Percentiles rank a stretch among this genome's conserved stretches.
phyloP scores from a whole-genome alignment of 139 green algal species.

The Microglena sp. region DNA sequence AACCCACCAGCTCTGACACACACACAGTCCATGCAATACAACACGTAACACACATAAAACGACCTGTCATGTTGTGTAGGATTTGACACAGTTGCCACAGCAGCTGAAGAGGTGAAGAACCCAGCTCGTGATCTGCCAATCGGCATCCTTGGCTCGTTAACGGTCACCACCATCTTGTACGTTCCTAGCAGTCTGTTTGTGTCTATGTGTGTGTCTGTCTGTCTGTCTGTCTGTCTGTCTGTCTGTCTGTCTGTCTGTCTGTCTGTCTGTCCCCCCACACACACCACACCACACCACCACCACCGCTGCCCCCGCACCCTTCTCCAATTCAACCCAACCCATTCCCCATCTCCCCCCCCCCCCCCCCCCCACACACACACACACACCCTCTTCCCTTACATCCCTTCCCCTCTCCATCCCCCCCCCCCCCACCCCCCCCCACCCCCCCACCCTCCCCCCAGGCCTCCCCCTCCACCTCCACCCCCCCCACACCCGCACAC shows the following conservation, averaged over 20 bases:
- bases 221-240: constrained; percentile 2
- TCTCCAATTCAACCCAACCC: too few relatives aligned
- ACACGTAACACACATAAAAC: background rate
- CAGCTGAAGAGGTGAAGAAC: constrained; percentile 46
- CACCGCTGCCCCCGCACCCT: too few relatives aligned
- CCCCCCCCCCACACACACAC: too few relatives aligned
- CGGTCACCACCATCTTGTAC: constrained; percentile 55
- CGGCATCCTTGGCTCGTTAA: constrained; percentile 56
- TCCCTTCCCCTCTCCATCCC: too few relatives aligned
- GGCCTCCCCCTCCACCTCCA: too few relatives aligned
- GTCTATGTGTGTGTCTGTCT: background rate
- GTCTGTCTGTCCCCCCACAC: constrained; percentile 5
- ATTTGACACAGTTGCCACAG: constrained; percentile 26
- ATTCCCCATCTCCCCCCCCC: too few relatives aligned
- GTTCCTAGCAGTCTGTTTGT: constrained; percentile 13
- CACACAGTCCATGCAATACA: background rate
- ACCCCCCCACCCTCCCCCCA: too few relatives aligned
- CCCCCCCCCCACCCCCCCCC: too few relatives aligned
- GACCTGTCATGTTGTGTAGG: too few relatives aligned
- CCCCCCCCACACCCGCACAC: too few relatives aligned
- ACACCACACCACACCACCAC: too few relatives aligned
- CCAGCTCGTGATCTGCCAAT: constrained; percentile 55
- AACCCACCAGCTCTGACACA: constrained; percentile 17
- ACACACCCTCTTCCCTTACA: too few relatives aligned
- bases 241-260: constrained; percentile 2